Evolutionary conservation across 2,329 filamentous ascomycete genomes (phyloP), one percentile per base, ranked within the genome.

Genomic region (Botryotinia convoluta): DNA sequence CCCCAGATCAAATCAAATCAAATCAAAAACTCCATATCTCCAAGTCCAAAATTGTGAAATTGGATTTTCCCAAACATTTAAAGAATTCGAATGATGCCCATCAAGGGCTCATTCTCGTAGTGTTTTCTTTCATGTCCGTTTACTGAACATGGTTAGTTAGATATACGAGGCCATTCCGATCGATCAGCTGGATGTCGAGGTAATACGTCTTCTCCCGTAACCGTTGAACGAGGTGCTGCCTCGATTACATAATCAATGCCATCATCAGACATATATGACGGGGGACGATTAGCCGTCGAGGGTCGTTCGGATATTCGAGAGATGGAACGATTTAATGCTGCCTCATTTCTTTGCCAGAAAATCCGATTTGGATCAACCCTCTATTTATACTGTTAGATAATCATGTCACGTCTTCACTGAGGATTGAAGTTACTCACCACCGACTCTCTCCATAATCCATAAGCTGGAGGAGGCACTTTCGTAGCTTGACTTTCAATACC

Each of bases 371-470:
- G 94, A 78, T 97, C 92, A 45, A 94, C 91, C 65, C 93, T 87
- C 88, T 92, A 78, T 42, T 35, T 67, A 8, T 35, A 20, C 9
- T 32, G 60, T 79, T 74, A 78, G 68, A 45, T 61, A n/a, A 61
- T 29, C 42, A 37, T 45, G 10, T 42, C 22, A 62, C 29, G 29
- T 16, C 20, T 32, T n/a, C 22, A 61, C 7, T 32, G 44, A 14
- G 8, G 69, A 16, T n/a, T 62, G 16, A 54, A 37, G 29, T 39
- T 65, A 89, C 91, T 82, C 87, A 93, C 91, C 82, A 96, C 93
- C 79, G 92, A 95, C 81, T 91, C 90, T 70, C 93, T 87, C 93
- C 93, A 97, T 1, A 94, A 84, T 0, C 94, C 94, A 80, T 97
- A 97, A 3, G 93, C 93, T 0, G 95, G 94, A 6, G 95, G 94